Base-by-base conservation (phyloP, 305 asterid species). In the Solanum chacoense region DNA sequence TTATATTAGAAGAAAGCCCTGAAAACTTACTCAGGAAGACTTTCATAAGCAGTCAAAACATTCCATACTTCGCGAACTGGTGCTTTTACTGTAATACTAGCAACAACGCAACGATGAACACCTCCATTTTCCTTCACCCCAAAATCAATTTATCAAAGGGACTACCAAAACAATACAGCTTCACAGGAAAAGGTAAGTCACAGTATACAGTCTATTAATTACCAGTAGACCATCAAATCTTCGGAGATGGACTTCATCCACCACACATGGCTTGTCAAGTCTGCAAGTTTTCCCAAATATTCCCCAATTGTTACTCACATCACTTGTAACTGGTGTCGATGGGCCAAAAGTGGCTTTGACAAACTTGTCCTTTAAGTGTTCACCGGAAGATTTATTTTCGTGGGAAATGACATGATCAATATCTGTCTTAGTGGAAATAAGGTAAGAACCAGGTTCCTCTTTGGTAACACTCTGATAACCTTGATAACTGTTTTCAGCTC, bases 141-240 rank as follows among this genome's bases (percentile, higher is more conserved):
- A 91, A 92, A 91, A 88, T n/a, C 69, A 88, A 91, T 63, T 81
- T 88, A 88, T 92, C 90, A 91, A 85, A 59, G 86, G 79, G 76
- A 86, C 76, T 31, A 83, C 87, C 88, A 72, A 88, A 86, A 76
- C 34, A 73, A 26, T 74, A 50, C 76, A 86, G 79, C 55, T 91
- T 86, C 73, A 55, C 16, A 88, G 40, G 22, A 88, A 88, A 91
- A 87, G 71, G 74, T 55, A 91, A 40, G 78, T 45, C 83, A 76
- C 77, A 88, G 29, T 87, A 67, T 35, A 90, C 89, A 83, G 89
- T 78, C 42, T 84, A 35, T 86, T 90, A 89, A 45, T 92, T 95
- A 97, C 99, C 98, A 97, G 90, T 92, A 96, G 93, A 90, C 98
- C 99, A 91, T 97, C 99, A 86, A 94, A 96, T 94, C 98, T 94